Base-by-base conservation (phyloP, 805 yeast genomes). In the Yarrowia sp. region DNA sequence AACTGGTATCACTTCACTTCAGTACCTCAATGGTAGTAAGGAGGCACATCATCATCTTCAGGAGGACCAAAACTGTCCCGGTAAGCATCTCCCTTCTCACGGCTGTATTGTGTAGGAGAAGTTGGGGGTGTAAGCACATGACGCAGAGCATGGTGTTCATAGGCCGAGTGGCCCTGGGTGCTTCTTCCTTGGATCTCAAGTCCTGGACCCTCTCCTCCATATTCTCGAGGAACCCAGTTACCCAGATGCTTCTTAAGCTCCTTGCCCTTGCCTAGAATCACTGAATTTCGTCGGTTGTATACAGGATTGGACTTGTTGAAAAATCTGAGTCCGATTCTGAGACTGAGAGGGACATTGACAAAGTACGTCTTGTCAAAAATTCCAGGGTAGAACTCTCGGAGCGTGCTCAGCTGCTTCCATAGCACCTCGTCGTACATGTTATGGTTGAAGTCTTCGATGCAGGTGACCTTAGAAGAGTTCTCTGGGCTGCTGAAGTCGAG, bases 1-100 rank as follows among this genome's bases (percentile, higher is more conserved):
- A 16, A 35, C 12, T 8, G 38, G 21, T 35, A 16, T 35, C 21
- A 6, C n/a, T 9, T 35, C 21, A 35, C 8, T 16, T 16, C 6
- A 7, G 1, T 8, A 7, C 38, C 35, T 18, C 12, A 35, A 35
- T 35, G 38, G 7, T 44, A 44, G 18, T 44, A 44, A 19, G 51
- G 51, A 19, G 51, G 51, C 12, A 44, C 51, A 44, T 44, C 51
- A 12, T 44, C 51, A 44, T 44, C 51, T 4, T 44, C 51, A 29
- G 51, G 51, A 6, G 51, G 35, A 3, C 35, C 51, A 18, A 10
- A 25, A 10, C 35, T 44, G 25, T 44, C 51, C 4, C 25, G 7
- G n/a, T 27, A 44, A 3, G 51, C 21, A 9, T 29, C 51, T 18
- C 25, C 16, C 13, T 44, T 44, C 25, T 10, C 35, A 2, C 10